A percentile compares a stretch with the other conserved stretches of the same genome.
Conservation (phyloP, 2,329 filamentous ascomycete species). For the Microcyclospora pomicola region DNA sequence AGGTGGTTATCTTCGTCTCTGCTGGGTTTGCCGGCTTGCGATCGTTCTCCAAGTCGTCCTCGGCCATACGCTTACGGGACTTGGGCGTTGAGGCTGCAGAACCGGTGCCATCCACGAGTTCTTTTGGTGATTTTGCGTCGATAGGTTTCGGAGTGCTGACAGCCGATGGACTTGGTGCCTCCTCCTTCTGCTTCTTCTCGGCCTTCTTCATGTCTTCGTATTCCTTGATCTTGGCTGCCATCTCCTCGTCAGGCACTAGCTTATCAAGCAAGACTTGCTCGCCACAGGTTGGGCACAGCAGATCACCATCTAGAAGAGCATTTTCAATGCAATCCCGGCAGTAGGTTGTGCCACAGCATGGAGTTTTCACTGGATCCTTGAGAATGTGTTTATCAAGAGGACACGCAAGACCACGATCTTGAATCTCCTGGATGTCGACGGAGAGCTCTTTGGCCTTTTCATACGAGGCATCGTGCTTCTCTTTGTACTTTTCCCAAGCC, state of each 20-base stretch:
- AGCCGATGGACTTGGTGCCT: conserved; percentile 10
- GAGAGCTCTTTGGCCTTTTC: conserved; percentile 62
- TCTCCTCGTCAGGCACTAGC: conserved; percentile 23
- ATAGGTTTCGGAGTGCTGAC: conserved; percentile 8
- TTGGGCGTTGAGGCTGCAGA: conserved; percentile 23
- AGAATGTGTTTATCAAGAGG: conserved; percentile 96
- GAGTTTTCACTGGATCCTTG: conserved; percentile 96
- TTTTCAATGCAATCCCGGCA: conserved; percentile 99
- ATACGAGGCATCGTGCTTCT: conserved; percentile 76
- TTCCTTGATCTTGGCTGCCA: conserved; percentile 71
- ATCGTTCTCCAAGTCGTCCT: conserved; percentile 44
- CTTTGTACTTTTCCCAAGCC: conserved; percentile 93
- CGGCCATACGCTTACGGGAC: conserved; percentile 70
- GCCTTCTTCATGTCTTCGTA: conserved; percentile 47
- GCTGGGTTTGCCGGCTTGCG: conserved; percentile 31
- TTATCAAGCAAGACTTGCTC: conserved; percentile 52
- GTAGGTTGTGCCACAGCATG: conserved; percentile 95
- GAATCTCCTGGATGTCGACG: conserved; percentile 70
- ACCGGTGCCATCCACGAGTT: conserved; percentile 17
- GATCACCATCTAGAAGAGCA: conserved; percentile 95
- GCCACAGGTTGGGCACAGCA: conserved; percentile 83
- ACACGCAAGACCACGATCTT: conserved; percentile 81
- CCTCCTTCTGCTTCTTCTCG: conserved; percentile 31
- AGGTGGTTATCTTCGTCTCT: conserved; percentile 25
- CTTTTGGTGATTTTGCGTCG: conserved; percentile 8